Conservation (phyloP, 2,329 filamentous ascomycete species). For the Penicillium sp. region DNA sequence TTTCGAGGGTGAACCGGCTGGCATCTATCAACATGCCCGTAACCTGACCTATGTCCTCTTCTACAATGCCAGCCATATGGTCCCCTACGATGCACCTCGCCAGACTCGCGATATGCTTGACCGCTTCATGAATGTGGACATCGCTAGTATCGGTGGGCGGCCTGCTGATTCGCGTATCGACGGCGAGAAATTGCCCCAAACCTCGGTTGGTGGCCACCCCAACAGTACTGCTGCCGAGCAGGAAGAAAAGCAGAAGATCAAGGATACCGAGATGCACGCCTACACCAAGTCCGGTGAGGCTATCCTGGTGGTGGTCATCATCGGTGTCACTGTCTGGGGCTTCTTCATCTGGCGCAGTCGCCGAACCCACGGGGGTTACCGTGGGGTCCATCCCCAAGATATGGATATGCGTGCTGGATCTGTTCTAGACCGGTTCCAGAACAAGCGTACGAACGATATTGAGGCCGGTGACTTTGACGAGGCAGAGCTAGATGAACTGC, state of each 20-base stretch:
- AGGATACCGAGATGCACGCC: constrained; percentile 82
- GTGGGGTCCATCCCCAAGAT: constrained; percentile 43
- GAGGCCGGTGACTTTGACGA: constrained; percentile 65
- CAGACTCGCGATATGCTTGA: constrained; percentile 94
- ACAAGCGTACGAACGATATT: constrained; percentile 50
- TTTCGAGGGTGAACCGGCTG: constrained; percentile 83
- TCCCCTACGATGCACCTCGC: constrained; percentile 87
- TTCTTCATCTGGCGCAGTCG: constrained; percentile 64
- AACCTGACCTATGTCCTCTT: constrained; percentile 96
- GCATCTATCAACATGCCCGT: constrained; percentile 90
- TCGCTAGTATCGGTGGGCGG: constrained; percentile 77
- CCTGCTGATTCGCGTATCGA: constrained; percentile 80
- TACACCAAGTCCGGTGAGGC: constrained; percentile 86
- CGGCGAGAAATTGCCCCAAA: constrained; percentile 77
- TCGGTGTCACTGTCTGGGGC: constrained; percentile 73
- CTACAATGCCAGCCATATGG: constrained; percentile 97
- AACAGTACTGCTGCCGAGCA: constrained; percentile 68
- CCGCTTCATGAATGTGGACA: constrained; percentile 91
- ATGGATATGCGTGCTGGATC: constrained; percentile 31
- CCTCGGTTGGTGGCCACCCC: constrained; percentile 71
- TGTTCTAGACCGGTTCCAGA: constrained; percentile 50
- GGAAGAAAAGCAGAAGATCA: constrained; percentile 69
- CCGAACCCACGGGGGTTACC: constrained; percentile 47
- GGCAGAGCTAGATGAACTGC: constrained; percentile 58
- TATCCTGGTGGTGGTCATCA: constrained; percentile 75